Base-by-base conservation (phyloP, 352 stramenopile genomes). In the Paralagenidium karlingii region DNA sequence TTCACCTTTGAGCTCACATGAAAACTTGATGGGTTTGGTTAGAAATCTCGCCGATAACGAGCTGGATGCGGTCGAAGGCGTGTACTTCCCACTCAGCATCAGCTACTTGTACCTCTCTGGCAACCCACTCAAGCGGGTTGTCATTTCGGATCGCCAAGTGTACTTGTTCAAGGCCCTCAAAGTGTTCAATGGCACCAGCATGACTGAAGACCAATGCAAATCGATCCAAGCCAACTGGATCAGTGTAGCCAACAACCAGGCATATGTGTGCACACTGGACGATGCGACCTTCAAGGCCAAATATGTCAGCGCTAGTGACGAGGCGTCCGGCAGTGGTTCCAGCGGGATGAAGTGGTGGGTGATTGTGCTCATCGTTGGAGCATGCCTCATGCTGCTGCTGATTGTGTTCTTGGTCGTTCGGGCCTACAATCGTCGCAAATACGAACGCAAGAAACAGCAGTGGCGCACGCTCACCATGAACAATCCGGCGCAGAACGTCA, bases 31-130 rank as follows among this genome's bases (percentile, higher is more conserved):
- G 6, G 5, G 16, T 47, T 7, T 25, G 26, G 4, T 11, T 28
- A 53, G 46, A n/a, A 75, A 82, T 38, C 66, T 87, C 13, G 65
- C 59, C 9, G 62, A 51, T 12, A 86, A 83, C 41, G 40, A 47
- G 19, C 79, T 87, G 40, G 58, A 54, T 21, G 63, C 55, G 11
- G 60, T 87, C 39, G 42, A 43, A 10, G 73, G 69, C 18, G 63
- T 82, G 12, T 51, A 51, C 11, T 82, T 87, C 46, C 69, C 73
- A 5, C 48, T 65, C 29, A 47, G 52, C 1, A 46, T 87, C 13
- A 48, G 63, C 3, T 63, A 58, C 3, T 43, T 84, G 30, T 54
- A 69, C 21, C 38, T 87, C n/a, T 67, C 60, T 20, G 31, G 29
- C 1, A 53, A 54, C 28, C 46, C 60, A 39, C 82, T 87, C 50